Conservation (phyloP, 148 eudicot species). For the Amaranthus palmeri region DNA sequence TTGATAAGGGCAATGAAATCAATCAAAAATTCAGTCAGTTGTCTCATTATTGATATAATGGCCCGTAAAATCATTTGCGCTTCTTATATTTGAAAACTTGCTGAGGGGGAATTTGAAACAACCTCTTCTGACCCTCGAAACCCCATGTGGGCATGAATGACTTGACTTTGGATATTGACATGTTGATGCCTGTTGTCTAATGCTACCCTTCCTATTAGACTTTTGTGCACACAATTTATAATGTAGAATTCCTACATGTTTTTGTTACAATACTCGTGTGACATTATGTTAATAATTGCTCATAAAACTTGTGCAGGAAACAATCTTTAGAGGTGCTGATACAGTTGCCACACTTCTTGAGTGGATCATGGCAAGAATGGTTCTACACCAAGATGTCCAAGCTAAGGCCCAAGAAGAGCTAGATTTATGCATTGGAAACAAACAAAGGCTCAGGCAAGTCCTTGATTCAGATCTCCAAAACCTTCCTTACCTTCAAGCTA, state of each 20-base stretch:
- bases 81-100: too few species aligned
- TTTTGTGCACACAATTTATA: background rate
- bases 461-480: constrained; percentile 59
- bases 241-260: too few species aligned
- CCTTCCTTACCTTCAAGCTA: constrained; percentile 67
- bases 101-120: too few species aligned
- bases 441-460: constrained; percentile 26
- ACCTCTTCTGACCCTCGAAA: too few species aligned
- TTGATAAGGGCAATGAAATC: too few species aligned
- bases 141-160: too few species aligned
- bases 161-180: too few species aligned
- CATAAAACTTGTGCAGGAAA: constrained; percentile 44
- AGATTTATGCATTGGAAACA: constrained; percentile 30
- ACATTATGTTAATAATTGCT: background rate
- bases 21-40: too few species aligned
- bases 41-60: too few species aligned
- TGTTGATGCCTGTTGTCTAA: background rate
- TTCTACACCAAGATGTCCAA: constrained; percentile 66
- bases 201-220: background rate
- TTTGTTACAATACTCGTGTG: too few species aligned
- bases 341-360: constrained; percentile 69
- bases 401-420: constrained; percentile 60
- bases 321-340: constrained; percentile 78
- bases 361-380: constrained; percentile 74
- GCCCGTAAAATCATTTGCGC: too few species aligned